These are phyloP conservation scores for Laetiporus sulphureus DNA, from an alignment of 1,284 basidiomycete species.

Conservation along the genomic window DNA sequence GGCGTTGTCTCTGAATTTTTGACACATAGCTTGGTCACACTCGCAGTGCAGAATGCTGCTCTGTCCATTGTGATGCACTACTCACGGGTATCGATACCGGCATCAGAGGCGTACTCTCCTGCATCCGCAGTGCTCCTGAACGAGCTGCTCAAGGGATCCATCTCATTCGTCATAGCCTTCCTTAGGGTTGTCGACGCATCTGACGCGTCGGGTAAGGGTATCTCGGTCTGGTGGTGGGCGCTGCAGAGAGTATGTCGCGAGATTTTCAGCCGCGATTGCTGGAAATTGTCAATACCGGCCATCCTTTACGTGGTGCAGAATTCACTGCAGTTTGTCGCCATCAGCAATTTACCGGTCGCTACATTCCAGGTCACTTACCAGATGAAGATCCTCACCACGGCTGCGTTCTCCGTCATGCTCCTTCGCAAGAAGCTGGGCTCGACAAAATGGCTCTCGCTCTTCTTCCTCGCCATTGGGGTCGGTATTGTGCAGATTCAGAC, in stretches of 20 bases:
- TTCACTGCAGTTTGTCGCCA: conserved; percentile 93
- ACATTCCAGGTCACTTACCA: conserved; percentile 96
- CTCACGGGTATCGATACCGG: conserved; percentile 79
- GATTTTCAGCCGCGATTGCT: conserved; percentile 81
- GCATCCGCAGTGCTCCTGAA: conserved; percentile 91
- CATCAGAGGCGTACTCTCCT: conserved; percentile 79
- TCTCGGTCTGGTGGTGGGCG: conserved; percentile 28
- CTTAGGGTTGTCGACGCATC: conserved; percentile 28
- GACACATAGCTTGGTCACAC: conserved; percentile 71
- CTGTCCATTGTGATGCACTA: conserved; percentile 96
- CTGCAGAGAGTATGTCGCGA: conserved; percentile 48
- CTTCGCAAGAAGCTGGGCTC: conserved; percentile 75
- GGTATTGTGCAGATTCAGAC: conserved; percentile 90
- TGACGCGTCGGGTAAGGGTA: conserved; percentile 20
- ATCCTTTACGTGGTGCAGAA: conserved; percentile 96
- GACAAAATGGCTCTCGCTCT: conserved; percentile 79
- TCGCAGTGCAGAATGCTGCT: conserved; percentile 95
- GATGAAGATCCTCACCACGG: conserved; percentile 97
- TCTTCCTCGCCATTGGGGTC: conserved; percentile 86
- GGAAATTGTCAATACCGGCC: conserved; percentile 96
- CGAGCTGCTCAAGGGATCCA: conserved; percentile 88
- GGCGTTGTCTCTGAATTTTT: not conserved
- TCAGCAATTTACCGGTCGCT: conserved; percentile 88
- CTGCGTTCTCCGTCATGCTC: conserved; percentile 86
- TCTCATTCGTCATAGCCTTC: conserved; percentile 77